Evolutionary conservation across 2,329 filamentous ascomycete species (phyloP), one percentile per base, ranked within the genome.

Genomic region (Hysterium pulicare): DNA sequence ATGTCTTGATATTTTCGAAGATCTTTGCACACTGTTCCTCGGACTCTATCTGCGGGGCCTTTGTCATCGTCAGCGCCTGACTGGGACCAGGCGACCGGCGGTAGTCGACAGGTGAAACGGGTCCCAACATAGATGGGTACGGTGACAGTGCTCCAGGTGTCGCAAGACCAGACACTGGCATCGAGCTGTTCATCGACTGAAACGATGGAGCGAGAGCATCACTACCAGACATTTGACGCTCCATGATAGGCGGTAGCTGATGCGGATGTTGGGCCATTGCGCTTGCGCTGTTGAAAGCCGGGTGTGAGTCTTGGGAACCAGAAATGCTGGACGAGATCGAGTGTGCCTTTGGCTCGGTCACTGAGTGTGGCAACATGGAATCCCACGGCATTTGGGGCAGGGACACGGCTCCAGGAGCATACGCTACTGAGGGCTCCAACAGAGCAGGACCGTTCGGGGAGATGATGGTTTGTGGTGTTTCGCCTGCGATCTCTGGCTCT

Each of bases 351-450:
- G 83, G 74, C 58, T 94, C 86, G 28, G 79, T 72, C 22, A 81
- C 78, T 16, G 78, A 71, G 54, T 84, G 82, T 21, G 86, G 78
- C 72, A 94, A 81, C 74, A 93, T 93, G 30, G 83, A 81, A 61
- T 96, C 91, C 91, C 91, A 97, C 46, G 90, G 86, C 72, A 90
- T 87, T 62, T 90, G 89, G 26, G 89, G 86, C 38, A 95, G 71
- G 46, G 87, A 86, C 58, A 91, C 87, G 46, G 88, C 83, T 41
- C 85, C 86, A 5, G 87, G 67, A 7, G 71, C 77, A 57, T 90
- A 95, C 13, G 84, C 81, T 40, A 87, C 83, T 41, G 86, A 78
- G 13, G 87, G 79, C 60, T 94, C 89, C 74, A 94, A 82, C 60
- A 90, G 76, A 33, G 84, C 76, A 41, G 83, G 76, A 50, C 79